A percentile compares a stretch with the other conserved stretches of the same genome.
phyloP scores from a whole-genome alignment of 1,284 basidiomycete species.

The Malassezia arunalokei region DNA sequence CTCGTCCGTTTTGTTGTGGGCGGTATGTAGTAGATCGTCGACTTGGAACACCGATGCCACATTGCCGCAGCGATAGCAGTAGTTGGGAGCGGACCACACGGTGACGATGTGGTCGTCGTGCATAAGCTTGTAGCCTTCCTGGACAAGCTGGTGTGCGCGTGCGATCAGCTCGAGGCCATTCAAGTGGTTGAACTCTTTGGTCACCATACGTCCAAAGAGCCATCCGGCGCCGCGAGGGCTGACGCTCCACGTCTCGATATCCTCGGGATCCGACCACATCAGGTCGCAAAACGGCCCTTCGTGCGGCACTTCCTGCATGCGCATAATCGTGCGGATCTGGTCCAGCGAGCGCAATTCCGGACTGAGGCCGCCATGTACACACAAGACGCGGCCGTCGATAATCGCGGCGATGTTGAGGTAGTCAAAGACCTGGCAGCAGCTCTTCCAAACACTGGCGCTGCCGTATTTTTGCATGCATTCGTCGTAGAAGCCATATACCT shows the following conservation, averaged over 20 bases:
- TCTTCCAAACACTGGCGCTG: slow-evolving; percentile 54
- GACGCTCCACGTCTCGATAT: slow-evolving; percentile 87
- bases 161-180: slow-evolving; percentile 74
- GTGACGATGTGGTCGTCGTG: slow-evolving; percentile 32
- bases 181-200: slow-evolving; percentile 84
- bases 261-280: slow-evolving; percentile 69
- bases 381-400: slow-evolving; percentile 77
- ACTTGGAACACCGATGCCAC: slow-evolving; percentile 45
- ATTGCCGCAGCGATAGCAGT: slow-evolving; percentile 43
- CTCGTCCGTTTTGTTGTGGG: not conserved
- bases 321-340: slow-evolving; percentile 59
- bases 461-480: slow-evolving; percentile 60
- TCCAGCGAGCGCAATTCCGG: slow-evolving; percentile 73
- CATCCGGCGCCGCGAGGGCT: slow-evolving; percentile 88
- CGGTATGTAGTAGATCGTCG: slow-evolving; percentile 22
- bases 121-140: slow-evolving; percentile 48
- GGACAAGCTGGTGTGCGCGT: slow-evolving; percentile 84
- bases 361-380: slow-evolving; percentile 77
- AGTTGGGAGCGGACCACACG: slow-evolving; percentile 35
- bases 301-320: slow-evolving; percentile 89
- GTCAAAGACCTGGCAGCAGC: slow-evolving; percentile 74
- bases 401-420: slow-evolving; percentile 86
- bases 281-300: slow-evolving; percentile 78
- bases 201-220: slow-evolving; percentile 81
- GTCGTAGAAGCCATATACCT: slow-evolving; percentile 87